Base-by-base conservation (phyloP, 2,329 filamentous ascomycete genomes). In the Zasmidium angulare region DNA sequence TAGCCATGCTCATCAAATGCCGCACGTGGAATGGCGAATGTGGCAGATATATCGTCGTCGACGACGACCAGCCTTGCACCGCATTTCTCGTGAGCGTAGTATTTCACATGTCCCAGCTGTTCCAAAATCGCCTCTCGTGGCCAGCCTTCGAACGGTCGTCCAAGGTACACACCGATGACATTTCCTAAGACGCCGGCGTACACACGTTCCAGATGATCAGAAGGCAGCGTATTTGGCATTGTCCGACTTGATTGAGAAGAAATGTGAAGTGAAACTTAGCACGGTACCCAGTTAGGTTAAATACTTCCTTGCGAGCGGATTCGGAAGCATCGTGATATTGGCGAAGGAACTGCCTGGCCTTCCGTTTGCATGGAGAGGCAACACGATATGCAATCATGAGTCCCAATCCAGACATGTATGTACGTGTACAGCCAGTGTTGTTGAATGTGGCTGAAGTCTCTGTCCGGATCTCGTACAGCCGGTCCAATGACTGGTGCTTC, bases 121-220 rank as follows among this genome's bases (percentile, higher is more conserved):
- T 26, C 17, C 17, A 55, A 22, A 14, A 55, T 55, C 22, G 22
- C n/a, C 21, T 55, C 36, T 14, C 46, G 53, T 47, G 53, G 46
- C 53, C 40, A 47, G n/a, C 46, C 29, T 46, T 55, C 53, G 43
- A 55, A 55, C 22, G 53, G 53, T 55, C 53, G 22, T 21, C 53
- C 53, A n/a, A 55, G n/a, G 46, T 55, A 55, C 1, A 55, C 53
- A 9, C 53, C 53, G 24, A 55, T 55, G 22, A 55, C 40, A 14
- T 55, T 55, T 14, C 53, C 53, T 14, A 55, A 23, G 14, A 55
- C 43, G 19, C 53, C 53, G 20, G 53, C 53, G 19, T 55, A 55
- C 1, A 55, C 53, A 20, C 47, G 46, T 17, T 49, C 40, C 19
- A 55, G 26, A 40, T 49, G 47, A 21, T 55, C 43, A 31, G 50